Evolutionary conservation across 495 filamentous ascomycete species (phyloP).

Genomic region (Aspergillus biplanus): DNA sequence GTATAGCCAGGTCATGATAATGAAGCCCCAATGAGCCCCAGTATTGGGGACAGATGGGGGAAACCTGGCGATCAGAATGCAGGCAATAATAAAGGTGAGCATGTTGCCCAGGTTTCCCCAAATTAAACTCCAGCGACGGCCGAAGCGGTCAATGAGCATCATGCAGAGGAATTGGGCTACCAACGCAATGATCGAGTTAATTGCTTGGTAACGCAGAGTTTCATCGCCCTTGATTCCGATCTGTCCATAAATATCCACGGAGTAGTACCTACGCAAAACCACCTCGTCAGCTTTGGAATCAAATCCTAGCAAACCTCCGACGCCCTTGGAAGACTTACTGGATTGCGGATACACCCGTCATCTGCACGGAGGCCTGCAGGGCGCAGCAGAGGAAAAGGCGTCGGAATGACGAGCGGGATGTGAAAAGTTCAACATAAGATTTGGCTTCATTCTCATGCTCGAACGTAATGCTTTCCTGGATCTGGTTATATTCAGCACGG

Average conservation of each 20-base stretch:
- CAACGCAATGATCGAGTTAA: slow-evolving; percentile 68
- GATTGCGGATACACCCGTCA: slow-evolving; percentile 75
- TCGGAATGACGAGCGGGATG: slow-evolving; percentile 64
- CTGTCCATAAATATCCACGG: slow-evolving; percentile 64
- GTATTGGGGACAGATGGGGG: slow-evolving; percentile 54
- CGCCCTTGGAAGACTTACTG: slow-evolving; percentile 44
- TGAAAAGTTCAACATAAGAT: slow-evolving; percentile 69
- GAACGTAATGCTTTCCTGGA: slow-evolving; percentile 43
- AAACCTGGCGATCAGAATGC: slow-evolving; percentile 57
- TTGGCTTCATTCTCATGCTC: slow-evolving; percentile 68
- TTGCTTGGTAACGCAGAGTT: slow-evolving; percentile 74
- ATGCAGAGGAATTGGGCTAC: slow-evolving; percentile 69
- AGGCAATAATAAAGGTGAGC: slow-evolving; percentile 56
- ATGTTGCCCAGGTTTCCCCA: slow-evolving; percentile 67
- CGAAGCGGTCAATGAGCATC: slow-evolving; percentile 66
- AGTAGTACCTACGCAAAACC: slow-evolving; percentile 58
- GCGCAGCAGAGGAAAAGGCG: slow-evolving; percentile 69
- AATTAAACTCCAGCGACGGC: slow-evolving; percentile 68
- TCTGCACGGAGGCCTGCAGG: slow-evolving; percentile 69
- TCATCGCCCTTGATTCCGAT: slow-evolving; percentile 67
- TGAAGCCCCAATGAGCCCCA: slow-evolving; percentile 72
- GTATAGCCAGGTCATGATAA: slow-evolving; percentile 71
- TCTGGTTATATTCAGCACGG: slow-evolving; percentile 47
- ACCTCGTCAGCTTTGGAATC: neutral
- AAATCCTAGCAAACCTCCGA: neutral